Conservation (phyloP, 2,329 filamentous ascomycete species). For the Xylaria multiplex region DNA sequence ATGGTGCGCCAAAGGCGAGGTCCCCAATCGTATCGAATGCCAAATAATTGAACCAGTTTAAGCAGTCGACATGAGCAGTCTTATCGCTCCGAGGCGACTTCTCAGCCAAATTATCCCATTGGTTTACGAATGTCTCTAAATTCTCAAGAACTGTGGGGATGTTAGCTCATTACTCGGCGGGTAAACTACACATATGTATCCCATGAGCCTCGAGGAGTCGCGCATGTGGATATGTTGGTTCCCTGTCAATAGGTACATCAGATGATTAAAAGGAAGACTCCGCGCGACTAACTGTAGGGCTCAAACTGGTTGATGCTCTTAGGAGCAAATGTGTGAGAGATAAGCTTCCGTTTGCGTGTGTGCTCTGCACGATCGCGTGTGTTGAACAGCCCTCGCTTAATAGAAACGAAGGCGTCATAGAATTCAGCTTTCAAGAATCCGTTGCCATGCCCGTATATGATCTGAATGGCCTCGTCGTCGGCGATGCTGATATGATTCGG, state of each 20-base stretch:
- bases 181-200: neutral
- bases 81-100: slow-evolving; percentile 58
- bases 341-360: slow-evolving; percentile 86
- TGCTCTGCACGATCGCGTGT: slow-evolving; percentile 85
- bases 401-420: slow-evolving; percentile 92
- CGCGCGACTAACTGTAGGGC: slow-evolving; percentile 69
- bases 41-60: slow-evolving; percentile 82
- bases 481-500: slow-evolving; percentile 86
- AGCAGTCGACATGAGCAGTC: slow-evolving; percentile 74
- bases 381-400: slow-evolving; percentile 87
- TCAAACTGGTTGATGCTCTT: slow-evolving; percentile 87
- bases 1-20: slow-evolving; percentile 78
- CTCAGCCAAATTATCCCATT: slow-evolving; percentile 73
- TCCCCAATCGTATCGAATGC: slow-evolving; percentile 65
- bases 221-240: neutral
- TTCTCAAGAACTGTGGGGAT: slow-evolving; percentile 69
- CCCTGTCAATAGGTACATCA: neutral
- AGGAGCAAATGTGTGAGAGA: slow-evolving; percentile 85
- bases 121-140: slow-evolving; percentile 75
- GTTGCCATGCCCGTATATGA: slow-evolving; percentile 83
- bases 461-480: slow-evolving; percentile 78
- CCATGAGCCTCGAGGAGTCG: neutral
- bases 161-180: slow-evolving; percentile 11
- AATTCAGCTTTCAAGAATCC: slow-evolving; percentile 83
- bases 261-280: neutral